Base-by-base conservation (phyloP, 2,329 filamentous ascomycete genomes). In the Colletotrichum tabaci region DNA sequence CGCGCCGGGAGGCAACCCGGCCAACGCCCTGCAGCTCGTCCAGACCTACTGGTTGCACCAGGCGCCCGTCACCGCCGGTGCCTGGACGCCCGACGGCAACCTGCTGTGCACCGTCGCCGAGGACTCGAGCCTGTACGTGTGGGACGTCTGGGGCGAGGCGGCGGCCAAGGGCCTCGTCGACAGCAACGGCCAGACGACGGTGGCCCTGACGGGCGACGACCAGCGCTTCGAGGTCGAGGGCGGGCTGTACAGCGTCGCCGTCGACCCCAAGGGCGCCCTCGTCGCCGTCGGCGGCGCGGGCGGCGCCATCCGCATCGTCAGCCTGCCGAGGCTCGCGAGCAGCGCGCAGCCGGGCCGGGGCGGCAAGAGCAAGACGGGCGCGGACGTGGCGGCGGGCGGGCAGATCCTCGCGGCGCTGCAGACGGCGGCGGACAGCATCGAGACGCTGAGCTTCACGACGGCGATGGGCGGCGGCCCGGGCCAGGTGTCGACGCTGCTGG, bases 41-140 rank as follows among this genome's bases (percentile, higher is more conserved):
- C 94, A 98, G 84, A 93, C 93, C 35, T 98, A 96, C 85, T 98
- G 98, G 86, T 87, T 97, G 35, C 96, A 98, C 84, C 96, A 93
- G 3, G 92, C 84, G 21, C 85, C 93, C 38, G 97, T 93, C 83
- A 98, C 96, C 1, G 96, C 95, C 9, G 96, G 96, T 71, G 87
- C 93, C 2, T 99, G 96, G 95, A 94, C 94, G 0, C 89, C 94
- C 5, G 95, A 98, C 80, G 96, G 96, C 62, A 91, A 91, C 40
- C 85, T 98, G 18, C 88, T 99, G 2, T 94, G 93, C 8, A 98
- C 95, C 0, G 94, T 98, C 5, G 92, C 92, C 53, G 96, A 98
- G 80, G 96, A 98, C 81, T 89, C 91, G 69, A 95, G 92, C 76
- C 87, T 99, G 70, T 96, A 95, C 80, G 95, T 98, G 30, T 98